Evolutionary conservation across 1,139 yeast genomes (phyloP).

Genomic region (Candida sanyaensis): DNA sequence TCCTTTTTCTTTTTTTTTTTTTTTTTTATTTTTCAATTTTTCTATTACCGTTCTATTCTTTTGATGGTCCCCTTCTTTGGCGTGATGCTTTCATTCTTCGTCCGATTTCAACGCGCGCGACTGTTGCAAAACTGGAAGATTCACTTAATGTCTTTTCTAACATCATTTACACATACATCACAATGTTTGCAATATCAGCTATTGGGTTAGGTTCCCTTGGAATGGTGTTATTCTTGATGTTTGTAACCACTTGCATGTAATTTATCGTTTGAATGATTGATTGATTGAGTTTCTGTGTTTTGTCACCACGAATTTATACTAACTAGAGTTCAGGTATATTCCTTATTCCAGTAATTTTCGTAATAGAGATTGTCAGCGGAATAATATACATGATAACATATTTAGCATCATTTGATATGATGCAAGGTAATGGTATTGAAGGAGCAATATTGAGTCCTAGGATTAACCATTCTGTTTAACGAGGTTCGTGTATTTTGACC

Average conservation of each 20-base stretch:
- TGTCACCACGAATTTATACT: too few species aligned
- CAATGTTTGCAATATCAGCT: slow-evolving; percentile 24
- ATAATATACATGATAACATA: slow-evolving; percentile 9
- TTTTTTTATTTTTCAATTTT: too few species aligned
- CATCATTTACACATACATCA: neutral
- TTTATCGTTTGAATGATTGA: neutral
- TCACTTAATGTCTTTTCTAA: neutral
- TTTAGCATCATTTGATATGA: slow-evolving; percentile 7
- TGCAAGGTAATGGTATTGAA: slow-evolving; percentile 9
- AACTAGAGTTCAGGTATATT: slow-evolving; percentile 11
- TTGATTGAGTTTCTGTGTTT: neutral
- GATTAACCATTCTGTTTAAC: neutral
- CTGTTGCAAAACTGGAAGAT: neutral
- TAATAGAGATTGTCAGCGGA: slow-evolving; percentile 14
- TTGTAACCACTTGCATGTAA: slow-evolving; percentile 19
- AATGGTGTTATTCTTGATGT: slow-evolving; percentile 11
- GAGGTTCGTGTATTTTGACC: neutral
- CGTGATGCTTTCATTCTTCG: too few species aligned
- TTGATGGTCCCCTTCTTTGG: too few species aligned
- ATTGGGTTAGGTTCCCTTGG: slow-evolving; percentile 16
- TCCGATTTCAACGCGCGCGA: neutral
- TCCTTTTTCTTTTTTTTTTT: neutral
- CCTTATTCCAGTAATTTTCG: slow-evolving; percentile 13
- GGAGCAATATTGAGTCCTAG: slow-evolving; percentile 8
- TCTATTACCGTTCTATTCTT: too few species aligned